Evolutionary conservation across 2,329 filamentous ascomycete genomes (phyloP).

Genomic region (Ciborinia camelliae): DNA sequence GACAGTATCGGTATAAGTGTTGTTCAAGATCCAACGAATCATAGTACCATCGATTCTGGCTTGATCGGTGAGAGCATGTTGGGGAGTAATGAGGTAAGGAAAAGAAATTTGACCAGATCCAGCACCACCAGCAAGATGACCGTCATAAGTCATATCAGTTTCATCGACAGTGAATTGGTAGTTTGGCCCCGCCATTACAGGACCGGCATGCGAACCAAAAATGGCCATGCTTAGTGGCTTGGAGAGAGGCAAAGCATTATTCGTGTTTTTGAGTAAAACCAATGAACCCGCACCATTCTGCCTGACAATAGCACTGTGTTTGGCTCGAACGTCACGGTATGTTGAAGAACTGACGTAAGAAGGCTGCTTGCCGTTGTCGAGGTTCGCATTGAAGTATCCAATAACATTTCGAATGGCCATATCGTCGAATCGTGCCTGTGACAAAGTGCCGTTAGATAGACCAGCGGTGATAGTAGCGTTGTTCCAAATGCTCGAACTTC

Average conservation of each 20-base stretch:
- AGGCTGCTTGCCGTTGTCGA: slow-evolving; percentile 37
- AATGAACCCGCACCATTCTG: slow-evolving; percentile 54
- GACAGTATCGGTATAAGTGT: neutral
- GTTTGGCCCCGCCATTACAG: slow-evolving; percentile 24
- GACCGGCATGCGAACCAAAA: slow-evolving; percentile 77
- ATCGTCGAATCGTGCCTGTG: slow-evolving; percentile 84
- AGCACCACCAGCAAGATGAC: slow-evolving; percentile 23
- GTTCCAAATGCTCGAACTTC: slow-evolving; percentile 58
- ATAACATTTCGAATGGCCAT: slow-evolving; percentile 83
- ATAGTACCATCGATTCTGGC: slow-evolving; percentile 56
- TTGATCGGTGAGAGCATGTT: slow-evolving; percentile 63
- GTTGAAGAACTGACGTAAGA: slow-evolving; percentile 48
- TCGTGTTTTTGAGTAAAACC: slow-evolving; percentile 78
- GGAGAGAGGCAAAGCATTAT: slow-evolving; percentile 68
- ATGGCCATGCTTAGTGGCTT: slow-evolving; percentile 70
- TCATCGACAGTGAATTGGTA: slow-evolving; percentile 18
- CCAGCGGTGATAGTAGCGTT: slow-evolving; percentile 83
- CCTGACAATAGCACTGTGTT: slow-evolving; percentile 37
- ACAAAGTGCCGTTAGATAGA: slow-evolving; percentile 84
- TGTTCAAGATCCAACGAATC: slow-evolving; percentile 51
- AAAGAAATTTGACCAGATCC: slow-evolving; percentile 55
- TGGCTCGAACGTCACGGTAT: slow-evolving; percentile 64
- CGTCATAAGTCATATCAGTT: slow-evolving; percentile 14
- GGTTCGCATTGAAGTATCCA: slow-evolving; percentile 58
- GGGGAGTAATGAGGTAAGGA: slow-evolving; percentile 70